phyloP scores from a whole-genome alignment of 169 alveolate genomes.

The Cyclospora cayetanensis region DNA sequence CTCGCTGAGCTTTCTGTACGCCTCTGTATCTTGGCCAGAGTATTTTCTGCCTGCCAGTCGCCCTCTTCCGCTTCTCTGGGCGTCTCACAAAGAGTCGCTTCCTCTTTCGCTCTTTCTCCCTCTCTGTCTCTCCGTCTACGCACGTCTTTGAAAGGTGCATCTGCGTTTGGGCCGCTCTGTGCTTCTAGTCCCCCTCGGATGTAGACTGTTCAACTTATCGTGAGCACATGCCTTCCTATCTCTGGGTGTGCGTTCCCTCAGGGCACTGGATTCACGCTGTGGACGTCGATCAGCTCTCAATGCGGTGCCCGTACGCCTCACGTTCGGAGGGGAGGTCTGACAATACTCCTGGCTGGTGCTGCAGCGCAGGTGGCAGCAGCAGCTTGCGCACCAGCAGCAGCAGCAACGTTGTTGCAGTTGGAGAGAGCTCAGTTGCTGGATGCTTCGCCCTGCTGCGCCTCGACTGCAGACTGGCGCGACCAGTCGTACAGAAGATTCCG shows the following conservation, averaged over 20 bases:
- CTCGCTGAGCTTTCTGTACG: no score
- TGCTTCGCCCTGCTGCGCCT: slow-evolving; percentile 45
- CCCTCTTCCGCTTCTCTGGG: no score
- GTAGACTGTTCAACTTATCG: not conserved
- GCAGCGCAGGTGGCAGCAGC: not conserved
- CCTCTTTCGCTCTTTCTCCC: slow-evolving; percentile 27
- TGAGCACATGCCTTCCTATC: not conserved
- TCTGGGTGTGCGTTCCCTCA: not conserved
- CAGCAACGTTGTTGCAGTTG: slow-evolving; percentile 24
- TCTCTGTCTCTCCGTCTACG: not conserved
- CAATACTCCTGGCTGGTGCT: not conserved
- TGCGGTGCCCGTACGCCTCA: not conserved
- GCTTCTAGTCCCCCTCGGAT: not conserved
- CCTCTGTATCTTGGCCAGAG: no score
- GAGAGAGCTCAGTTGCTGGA: slow-evolving; percentile 40
- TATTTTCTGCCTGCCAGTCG: no score
- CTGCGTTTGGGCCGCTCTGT: not conserved
- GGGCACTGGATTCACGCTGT: slow-evolving; percentile 59
- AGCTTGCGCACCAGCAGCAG: slow-evolving; percentile 36
- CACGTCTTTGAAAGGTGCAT: not conserved
- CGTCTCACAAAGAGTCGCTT: not conserved
- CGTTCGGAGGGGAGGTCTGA: not conserved
- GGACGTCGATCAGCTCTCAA: slow-evolving; percentile 20
- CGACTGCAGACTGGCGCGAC: slow-evolving; percentile 8
- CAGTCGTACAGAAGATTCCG: slow-evolving; percentile 13